A percentile compares a stretch with the other conserved stretches of the same genome.
These are phyloP conservation scores for Bipolaris zeicola DNA, from an alignment of 2,329 filamentous ascomycete genomes.

Conservation along the genomic window DNA sequence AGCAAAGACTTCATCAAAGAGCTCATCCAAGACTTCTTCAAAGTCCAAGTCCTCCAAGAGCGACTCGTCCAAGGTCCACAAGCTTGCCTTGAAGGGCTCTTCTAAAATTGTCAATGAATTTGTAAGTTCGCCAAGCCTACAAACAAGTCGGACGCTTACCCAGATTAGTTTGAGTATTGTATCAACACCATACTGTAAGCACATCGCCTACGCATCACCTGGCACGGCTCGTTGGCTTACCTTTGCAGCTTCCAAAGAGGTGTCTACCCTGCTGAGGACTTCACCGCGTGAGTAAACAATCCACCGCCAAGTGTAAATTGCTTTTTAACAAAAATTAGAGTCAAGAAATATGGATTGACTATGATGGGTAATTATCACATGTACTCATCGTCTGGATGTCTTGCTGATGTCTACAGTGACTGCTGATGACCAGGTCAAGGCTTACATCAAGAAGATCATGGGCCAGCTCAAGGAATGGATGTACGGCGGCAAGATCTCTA, in stretches of 20 bases:
- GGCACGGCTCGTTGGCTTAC: conserved; percentile 16
- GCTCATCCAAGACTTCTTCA: conserved; percentile 28
- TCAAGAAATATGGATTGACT: conserved; percentile 99
- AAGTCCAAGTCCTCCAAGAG: conserved; percentile 53
- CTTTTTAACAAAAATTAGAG: conserved; percentile 54
- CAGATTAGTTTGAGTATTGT: conserved; percentile 84
- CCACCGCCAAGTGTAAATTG: background rate
- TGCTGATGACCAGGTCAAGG: conserved; percentile 95
- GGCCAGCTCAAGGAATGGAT: conserved; percentile 97
- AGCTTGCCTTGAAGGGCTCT: conserved; percentile 84
- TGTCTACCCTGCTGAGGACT: conserved; percentile 92
- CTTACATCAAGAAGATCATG: conserved; percentile 99
- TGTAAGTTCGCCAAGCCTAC: conserved; percentile 61
- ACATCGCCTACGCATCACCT: no score
- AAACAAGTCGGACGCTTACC: conserved; percentile 18
- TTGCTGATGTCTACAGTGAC: conserved; percentile 65
- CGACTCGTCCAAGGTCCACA: conserved; percentile 88
- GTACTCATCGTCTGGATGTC: conserved; percentile 1
- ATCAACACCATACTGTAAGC: conserved; percentile 93
- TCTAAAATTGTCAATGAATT: conserved; percentile 94
- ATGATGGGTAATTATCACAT: conserved; percentile 72
- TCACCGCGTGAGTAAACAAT: conserved; percentile 71
- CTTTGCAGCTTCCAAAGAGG: conserved; percentile 75
- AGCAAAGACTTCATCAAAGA: conserved; percentile 32
- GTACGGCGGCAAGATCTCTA: conserved; percentile 94